phyloP scores from a whole-genome alignment of 257 asterid genomes.

The Orobanche coerulescens region DNA sequence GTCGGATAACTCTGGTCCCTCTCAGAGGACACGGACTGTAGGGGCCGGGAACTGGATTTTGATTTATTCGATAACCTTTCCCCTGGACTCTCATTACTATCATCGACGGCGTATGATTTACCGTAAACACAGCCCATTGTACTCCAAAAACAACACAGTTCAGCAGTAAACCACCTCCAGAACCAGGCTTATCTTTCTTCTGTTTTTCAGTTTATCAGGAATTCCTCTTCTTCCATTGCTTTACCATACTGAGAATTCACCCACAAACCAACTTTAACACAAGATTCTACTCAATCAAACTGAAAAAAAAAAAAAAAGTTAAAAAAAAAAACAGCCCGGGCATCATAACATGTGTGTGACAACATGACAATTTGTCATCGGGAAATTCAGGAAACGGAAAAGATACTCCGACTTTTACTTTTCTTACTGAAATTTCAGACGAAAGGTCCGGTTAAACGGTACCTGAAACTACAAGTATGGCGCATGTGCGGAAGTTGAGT shows the following conservation, averaged over 20 bases:
- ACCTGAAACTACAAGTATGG: conserved; percentile 27
- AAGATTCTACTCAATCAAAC: conserved; percentile 28
- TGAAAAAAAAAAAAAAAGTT: conserved; percentile 25
- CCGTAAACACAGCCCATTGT: conserved; percentile 76
- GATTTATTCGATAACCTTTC: conserved; percentile 55
- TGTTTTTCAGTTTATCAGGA: conserved; percentile 25
- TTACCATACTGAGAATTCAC: conserved; percentile 22
- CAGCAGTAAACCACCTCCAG: conserved; percentile 35
- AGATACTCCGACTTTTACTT: background rate
- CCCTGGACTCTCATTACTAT: conserved; percentile 61
- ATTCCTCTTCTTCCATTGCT: conserved; percentile 42
- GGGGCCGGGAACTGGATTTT: conserved; percentile 38
- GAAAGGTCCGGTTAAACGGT: conserved; percentile 25
- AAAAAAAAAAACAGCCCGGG: too few species aligned
- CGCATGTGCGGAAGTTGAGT: conserved; percentile 21
- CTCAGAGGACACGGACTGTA: conserved; percentile 49
- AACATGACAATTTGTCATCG: conserved; percentile 13
- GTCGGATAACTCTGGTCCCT: conserved; percentile 49
- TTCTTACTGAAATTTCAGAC: conserved; percentile 15
- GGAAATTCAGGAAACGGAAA: conserved; percentile 17
- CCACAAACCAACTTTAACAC: conserved; percentile 24
- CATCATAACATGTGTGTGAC: conserved; percentile 7
- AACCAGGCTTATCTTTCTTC: conserved; percentile 21
- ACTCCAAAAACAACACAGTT: conserved; percentile 30
- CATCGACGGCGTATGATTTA: conserved; percentile 75